phyloP scores from a whole-genome alignment of 2,329 filamentous ascomycete genomes.

The Neurospora sp. region DNA sequence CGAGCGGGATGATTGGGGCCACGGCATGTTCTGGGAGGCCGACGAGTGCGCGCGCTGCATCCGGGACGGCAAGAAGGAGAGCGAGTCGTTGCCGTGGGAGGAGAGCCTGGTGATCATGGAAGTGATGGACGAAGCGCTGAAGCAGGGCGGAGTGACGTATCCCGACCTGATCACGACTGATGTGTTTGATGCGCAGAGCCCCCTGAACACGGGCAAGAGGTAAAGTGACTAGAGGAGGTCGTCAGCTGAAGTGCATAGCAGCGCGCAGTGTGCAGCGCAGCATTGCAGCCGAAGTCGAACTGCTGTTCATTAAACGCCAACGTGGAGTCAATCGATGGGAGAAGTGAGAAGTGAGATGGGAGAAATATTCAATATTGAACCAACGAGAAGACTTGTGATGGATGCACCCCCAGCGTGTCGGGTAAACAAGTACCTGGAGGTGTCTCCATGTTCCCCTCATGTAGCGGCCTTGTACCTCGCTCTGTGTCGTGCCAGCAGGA shows the following conservation, averaged over 20 bases:
- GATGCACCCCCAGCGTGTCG: not conserved
- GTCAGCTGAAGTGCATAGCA: not conserved
- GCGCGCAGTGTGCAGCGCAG: not conserved
- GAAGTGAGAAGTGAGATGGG: not conserved
- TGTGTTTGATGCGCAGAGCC: constrained; percentile 48
- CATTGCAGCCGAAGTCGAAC: not conserved
- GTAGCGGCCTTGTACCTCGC: not conserved
- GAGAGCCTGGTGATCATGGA: constrained; percentile 86
- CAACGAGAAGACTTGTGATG: not conserved
- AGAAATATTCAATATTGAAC: not conserved
- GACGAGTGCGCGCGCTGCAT: constrained; percentile 37
- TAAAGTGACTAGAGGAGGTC: constrained; percentile 5
- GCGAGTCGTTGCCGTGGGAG: constrained; percentile 55
- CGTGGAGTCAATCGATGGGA: not conserved
- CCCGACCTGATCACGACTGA: constrained; percentile 46
- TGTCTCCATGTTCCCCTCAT: not conserved
- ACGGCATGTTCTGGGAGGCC: constrained; percentile 65
- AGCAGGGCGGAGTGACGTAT: constrained; percentile 43
- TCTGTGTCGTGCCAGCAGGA: not conserved
- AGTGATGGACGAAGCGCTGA: constrained; percentile 46
- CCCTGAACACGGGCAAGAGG: constrained; percentile 46
- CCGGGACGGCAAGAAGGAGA: constrained; percentile 68
- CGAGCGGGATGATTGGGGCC: constrained; percentile 44
- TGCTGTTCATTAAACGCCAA: not conserved
- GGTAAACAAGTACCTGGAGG: not conserved